A percentile compares a stretch with the other conserved stretches of the same genome.
Evolutionary conservation across 768 basidiomycete species (phyloP).

Genomic region (Boletus bicolor): DNA sequence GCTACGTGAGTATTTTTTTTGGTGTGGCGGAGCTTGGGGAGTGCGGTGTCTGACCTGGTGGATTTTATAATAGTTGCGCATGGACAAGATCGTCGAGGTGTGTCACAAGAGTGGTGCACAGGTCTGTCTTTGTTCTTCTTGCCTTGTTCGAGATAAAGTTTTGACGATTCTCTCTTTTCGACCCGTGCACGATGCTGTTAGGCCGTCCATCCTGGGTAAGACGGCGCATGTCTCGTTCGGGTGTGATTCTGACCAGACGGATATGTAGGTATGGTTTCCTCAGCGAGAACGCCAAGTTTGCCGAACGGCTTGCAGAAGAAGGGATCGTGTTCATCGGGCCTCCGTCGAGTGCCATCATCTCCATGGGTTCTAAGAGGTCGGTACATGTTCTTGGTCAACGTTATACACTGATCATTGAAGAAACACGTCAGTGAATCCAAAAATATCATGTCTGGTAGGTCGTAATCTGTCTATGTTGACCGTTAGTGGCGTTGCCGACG

Average conservation of each 20-base stretch:
- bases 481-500: neutral
- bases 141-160: neutral
- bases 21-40: neutral
- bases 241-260: neutral
- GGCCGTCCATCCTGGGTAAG: constrained; percentile 91
- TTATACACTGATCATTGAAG: neutral
- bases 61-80: constrained; percentile 54
- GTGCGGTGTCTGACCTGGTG: constrained; percentile 1
- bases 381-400: constrained; percentile 2
- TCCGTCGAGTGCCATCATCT: constrained; percentile 79
- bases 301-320: constrained; percentile 66
- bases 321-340: constrained; percentile 92
- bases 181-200: constrained; percentile 28
- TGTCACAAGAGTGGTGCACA: constrained; percentile 82
- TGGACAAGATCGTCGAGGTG: constrained; percentile 85
- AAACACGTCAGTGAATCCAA: constrained; percentile 73
- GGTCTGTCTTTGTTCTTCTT: constrained; percentile 39
- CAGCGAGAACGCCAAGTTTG: constrained; percentile 87
- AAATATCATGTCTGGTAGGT: constrained; percentile 83
- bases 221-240: neutral
- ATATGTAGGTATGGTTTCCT: constrained; percentile 77
- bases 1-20: constrained; percentile 62
- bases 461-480: neutral
- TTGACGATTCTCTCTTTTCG: neutral
- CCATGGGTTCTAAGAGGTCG: constrained; percentile 95